Evolutionary conservation across 140 eudicot genomes (phyloP), one percentile per base, ranked within the genome.

Genomic region (Senecio squalidus): DNA sequence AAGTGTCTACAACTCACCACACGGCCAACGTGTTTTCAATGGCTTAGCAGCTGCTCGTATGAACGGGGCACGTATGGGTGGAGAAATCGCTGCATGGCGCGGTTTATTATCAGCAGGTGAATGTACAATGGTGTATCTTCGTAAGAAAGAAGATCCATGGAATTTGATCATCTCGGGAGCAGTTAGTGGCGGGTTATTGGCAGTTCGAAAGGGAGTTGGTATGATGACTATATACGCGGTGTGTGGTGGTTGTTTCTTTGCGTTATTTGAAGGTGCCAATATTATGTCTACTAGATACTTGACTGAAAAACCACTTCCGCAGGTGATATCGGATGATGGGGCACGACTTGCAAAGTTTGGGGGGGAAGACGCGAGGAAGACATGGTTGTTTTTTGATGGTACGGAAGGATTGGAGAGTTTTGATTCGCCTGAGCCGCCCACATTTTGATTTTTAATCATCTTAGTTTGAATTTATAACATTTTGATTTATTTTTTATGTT

Each of bases 91-190:
- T 0, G 97, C 80, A 6, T 89, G 97, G 97, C 95, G 95, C 2
- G 97, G 97, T 0, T 80, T 85, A 1, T 89, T 89, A 67, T 89
- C 97, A 55, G 78, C 95, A 5, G 82, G 82, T 39, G 97, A 89
- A 36, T 89, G 97, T 82, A 71, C 84, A 9, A 82, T 85, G 97
- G 97, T 89, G 0, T 89, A 84, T 47, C 22, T 80, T 36, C 92
- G 97, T 41, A 93, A 85, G 77, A 89, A 89, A 67, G 97, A 89
- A 66, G 97, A 89, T 54, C 97, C 97, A 0, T 89, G 95, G 97
- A 89, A 89, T 77, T 89, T 93, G 0, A 89, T 89, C 43, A 74
- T 89, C 29, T 95, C 97, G 4, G 97, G 97, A 39, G 97, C 95
- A 20, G 86, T 93, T 20, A 79, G 95, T 3, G 97, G 95, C 0